phyloP scores from a whole-genome alignment of 768 basidiomycete genomes.

The Royoungia palumana region DNA sequence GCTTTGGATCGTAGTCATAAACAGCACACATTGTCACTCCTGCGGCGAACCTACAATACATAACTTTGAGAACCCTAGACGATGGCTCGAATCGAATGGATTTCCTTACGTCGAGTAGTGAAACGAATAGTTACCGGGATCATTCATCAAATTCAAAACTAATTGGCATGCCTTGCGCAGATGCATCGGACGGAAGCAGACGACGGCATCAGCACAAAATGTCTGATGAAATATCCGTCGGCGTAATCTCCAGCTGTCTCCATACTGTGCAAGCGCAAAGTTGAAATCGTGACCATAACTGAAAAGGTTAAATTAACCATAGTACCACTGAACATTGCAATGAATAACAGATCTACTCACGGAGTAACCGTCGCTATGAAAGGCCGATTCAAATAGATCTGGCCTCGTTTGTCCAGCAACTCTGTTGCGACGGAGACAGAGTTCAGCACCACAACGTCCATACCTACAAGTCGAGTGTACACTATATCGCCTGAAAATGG shows the following conservation, averaged over 20 bases:
- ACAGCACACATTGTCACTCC: slow-evolving; percentile 24
- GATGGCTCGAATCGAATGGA: background rate
- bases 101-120: slow-evolving; percentile 11
- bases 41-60: slow-evolving; percentile 29
- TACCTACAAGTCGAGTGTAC: slow-evolving; percentile 46
- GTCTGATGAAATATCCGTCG: slow-evolving; percentile 18
- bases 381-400: slow-evolving; percentile 52
- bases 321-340: background rate
- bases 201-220: slow-evolving; percentile 1
- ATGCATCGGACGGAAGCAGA: slow-evolving; percentile 7
- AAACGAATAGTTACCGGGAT: background rate
- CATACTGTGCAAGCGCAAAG: slow-evolving; percentile 11
- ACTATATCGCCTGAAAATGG: slow-evolving; percentile 40
- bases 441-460: slow-evolving; percentile 45
- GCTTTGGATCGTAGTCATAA: slow-evolving; percentile 21
- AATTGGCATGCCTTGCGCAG: slow-evolving; percentile 7
- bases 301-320: background rate
- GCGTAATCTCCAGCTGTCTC: slow-evolving; percentile 10
- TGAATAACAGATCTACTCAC: slow-evolving; percentile 8
- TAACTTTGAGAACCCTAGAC: background rate
- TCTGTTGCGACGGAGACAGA: slow-evolving; percentile 39
- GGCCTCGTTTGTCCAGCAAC: slow-evolving; percentile 45
- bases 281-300: slow-evolving; percentile 17
- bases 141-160: slow-evolving; percentile 3
- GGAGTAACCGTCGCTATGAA: slow-evolving; percentile 13